Conservation (phyloP, 2,329 filamentous ascomycete genomes). For the Chaetomiaceae sp. region DNA sequence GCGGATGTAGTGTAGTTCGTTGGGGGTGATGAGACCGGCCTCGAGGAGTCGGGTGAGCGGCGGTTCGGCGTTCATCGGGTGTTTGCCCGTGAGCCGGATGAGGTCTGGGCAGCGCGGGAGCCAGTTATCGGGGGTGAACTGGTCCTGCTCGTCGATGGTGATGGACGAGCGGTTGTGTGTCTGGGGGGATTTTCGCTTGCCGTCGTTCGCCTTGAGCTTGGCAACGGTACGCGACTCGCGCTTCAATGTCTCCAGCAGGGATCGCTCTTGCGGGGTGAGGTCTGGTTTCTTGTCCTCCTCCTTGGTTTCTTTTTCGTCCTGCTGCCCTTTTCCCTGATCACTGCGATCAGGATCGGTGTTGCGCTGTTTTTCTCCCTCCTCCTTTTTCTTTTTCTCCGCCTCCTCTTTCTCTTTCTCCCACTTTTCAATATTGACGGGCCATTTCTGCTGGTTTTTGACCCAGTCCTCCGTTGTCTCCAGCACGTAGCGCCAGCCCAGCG, state of each 20-base stretch:
- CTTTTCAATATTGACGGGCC: conserved; percentile 43
- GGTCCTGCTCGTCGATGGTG: conserved; percentile 45
- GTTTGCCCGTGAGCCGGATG: conserved; percentile 49
- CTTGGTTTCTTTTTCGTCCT: not conserved
- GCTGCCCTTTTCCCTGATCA: conserved; percentile 18
- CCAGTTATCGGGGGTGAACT: conserved; percentile 52
- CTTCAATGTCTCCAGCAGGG: conserved; percentile 38
- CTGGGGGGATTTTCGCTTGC: conserved; percentile 26
- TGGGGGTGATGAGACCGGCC: conserved; percentile 47
- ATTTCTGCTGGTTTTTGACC: conserved; percentile 44
- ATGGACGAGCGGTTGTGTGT: conserved; percentile 27
- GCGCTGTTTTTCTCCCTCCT: conserved; percentile 16
- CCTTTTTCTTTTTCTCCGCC: conserved; percentile 17
- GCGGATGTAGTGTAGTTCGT: conserved; percentile 48
- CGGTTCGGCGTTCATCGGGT: conserved; percentile 49
- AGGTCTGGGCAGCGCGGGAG: conserved; percentile 44
- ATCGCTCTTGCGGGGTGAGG: conserved; percentile 40
- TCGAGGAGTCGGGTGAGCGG: conserved; percentile 40
- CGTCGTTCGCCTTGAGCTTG: conserved; percentile 38
- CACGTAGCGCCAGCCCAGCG: conserved; percentile 47
- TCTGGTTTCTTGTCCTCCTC: conserved; percentile 16
- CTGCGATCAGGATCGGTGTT: conserved; percentile 1
- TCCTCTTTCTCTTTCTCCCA: conserved; percentile 31
- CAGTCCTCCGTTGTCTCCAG: conserved; percentile 45
- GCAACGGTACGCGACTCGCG: conserved; percentile 42